A percentile compares a stretch with the other conserved stretches of the same genome.
phyloP scores from a whole-genome alignment of 768 basidiomycete species.

The Rhizopogon vulgaris region DNA sequence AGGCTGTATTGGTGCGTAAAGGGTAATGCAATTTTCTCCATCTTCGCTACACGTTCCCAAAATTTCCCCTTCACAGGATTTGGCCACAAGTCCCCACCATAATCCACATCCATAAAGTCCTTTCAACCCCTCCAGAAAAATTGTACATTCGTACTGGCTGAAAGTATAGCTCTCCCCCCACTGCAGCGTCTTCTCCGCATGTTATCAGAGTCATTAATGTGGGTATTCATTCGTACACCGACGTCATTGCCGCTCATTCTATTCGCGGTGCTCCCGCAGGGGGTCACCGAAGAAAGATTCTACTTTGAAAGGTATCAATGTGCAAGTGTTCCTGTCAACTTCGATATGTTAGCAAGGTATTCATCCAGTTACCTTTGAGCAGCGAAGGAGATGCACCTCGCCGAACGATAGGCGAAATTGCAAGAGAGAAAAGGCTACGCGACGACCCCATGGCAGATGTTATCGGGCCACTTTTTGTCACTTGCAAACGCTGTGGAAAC shows the following conservation, averaged over 20 bases:
- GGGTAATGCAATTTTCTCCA: neutral
- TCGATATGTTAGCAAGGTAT: neutral
- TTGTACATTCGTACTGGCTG: neutral
- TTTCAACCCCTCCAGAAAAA: neutral
- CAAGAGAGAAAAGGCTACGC: slow-evolving; percentile 45
- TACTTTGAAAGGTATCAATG: slow-evolving; percentile 14
- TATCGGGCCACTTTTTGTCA: slow-evolving; percentile 43
- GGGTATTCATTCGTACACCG: neutral
- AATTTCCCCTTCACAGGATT: slow-evolving; percentile 4
- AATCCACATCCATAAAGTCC: neutral
- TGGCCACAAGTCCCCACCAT: neutral
- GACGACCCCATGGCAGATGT: slow-evolving; percentile 50
- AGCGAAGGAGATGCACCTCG: slow-evolving; percentile 22
- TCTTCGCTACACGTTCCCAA: slow-evolving; percentile 3
- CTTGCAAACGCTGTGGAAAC: slow-evolving; percentile 48
- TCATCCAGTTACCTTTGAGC: slow-evolving; percentile 6
- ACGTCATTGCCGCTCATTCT: slow-evolving; percentile 9
- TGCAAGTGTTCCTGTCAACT: slow-evolving; percentile 12
- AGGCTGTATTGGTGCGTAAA: slow-evolving; percentile 12
- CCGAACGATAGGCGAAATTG: slow-evolving; percentile 37
- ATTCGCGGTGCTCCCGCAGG: slow-evolving; percentile 18
- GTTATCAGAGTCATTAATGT: neutral
- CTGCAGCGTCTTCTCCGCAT: neutral
- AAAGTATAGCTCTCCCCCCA: neutral
- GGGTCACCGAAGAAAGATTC: slow-evolving; percentile 17